Evolutionary conservation across 2,329 filamentous ascomycete genomes (phyloP), one percentile per base, ranked within the genome.

Genomic region (Microdochium bolleyi): DNA sequence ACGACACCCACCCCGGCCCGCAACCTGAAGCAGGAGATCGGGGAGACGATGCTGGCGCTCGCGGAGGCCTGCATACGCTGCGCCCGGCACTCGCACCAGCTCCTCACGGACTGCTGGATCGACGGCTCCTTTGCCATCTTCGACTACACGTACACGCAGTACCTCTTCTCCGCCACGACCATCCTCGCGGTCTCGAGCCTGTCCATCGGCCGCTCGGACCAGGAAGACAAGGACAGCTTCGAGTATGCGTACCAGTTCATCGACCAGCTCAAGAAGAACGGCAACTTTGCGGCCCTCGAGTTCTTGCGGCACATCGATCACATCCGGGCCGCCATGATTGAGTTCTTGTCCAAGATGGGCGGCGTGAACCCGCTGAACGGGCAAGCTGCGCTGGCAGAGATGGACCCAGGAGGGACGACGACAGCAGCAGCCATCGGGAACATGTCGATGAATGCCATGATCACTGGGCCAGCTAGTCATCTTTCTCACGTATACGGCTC

Each of bases 71-170:
- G 74, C 51, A 67, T 75, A 0, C 66, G 70, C 16, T 74, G 72
- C 24, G 73, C 74, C 0, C 66, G 71, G 0, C 71, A 77, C 32
- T 76, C 74, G 0, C 68, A 68, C 48, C 65, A 66, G 0, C 60
- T 77, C 0, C 60, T 77, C 0, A 71, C 68, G 2, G 66, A 73
- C 5, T 67, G 67, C 13, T 77, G 74, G 75, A 69, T 75, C 2
- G 68, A 73, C 30, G 75, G 75, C 0, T 70, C 72, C 0, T 75
- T 76, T 52, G 62, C 68, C 0, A 75, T 69, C 0, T 75, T 77
- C 48, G 74, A 76, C 54, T 76, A 74, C 59, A 72, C 72, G 49
- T 67, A 71, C 58, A 70, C 70, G 0, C 72, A 75, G 49, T 76
- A 74, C 41, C 68, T 77, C 24, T 77, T 77, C 58, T 72, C 74